Percentiles rank a stretch among this genome's conserved stretches.
These are phyloP conservation scores for Helianthus tuberosus DNA, from an alignment of 129 eudicot species.

Conservation along the genomic window DNA sequence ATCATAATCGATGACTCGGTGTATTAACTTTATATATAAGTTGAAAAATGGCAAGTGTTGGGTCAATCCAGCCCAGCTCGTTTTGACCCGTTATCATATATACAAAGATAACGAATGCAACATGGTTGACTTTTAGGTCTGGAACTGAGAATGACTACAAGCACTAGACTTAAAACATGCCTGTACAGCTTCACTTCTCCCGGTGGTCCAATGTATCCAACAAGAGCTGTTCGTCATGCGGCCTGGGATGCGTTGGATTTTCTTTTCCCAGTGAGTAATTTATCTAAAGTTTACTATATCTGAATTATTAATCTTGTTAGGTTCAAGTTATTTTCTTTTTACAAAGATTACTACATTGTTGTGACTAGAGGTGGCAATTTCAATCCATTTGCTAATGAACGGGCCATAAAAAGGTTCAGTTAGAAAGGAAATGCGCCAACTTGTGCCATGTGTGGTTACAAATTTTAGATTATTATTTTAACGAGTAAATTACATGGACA, in stretches of 20 bases:
- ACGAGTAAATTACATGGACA: no score
- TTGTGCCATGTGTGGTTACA: no score
- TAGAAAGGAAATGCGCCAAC: no score
- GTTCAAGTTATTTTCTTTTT: slow-evolving; percentile 2
- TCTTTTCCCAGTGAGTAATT: slow-evolving; percentile 81
- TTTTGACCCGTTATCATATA: not conserved
- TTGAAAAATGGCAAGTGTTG: not conserved
- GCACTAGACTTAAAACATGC: slow-evolving; percentile 87
- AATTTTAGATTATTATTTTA: no score
- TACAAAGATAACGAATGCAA: not conserved
- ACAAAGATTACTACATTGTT: not conserved
- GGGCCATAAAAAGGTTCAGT: no score
- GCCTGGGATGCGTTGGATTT: slow-evolving; percentile 95
- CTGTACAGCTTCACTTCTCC: slow-evolving; percentile 98
- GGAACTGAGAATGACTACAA: slow-evolving; percentile 89
- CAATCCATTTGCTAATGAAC: not conserved
- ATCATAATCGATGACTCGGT: not conserved
- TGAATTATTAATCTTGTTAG: not conserved
- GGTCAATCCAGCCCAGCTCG: not conserved
- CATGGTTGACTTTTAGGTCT: slow-evolving; percentile 50
- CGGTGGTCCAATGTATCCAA: slow-evolving; percentile 98
- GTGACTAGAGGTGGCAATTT: not conserved
- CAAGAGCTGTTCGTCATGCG: slow-evolving; percentile 98
- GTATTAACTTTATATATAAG: not conserved
- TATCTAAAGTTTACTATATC: not conserved